A percentile compares a stretch with the other conserved stretches of the same genome.
phyloP scores from a whole-genome alignment of 768 basidiomycete species.

The Dentipellis sp. region DNA sequence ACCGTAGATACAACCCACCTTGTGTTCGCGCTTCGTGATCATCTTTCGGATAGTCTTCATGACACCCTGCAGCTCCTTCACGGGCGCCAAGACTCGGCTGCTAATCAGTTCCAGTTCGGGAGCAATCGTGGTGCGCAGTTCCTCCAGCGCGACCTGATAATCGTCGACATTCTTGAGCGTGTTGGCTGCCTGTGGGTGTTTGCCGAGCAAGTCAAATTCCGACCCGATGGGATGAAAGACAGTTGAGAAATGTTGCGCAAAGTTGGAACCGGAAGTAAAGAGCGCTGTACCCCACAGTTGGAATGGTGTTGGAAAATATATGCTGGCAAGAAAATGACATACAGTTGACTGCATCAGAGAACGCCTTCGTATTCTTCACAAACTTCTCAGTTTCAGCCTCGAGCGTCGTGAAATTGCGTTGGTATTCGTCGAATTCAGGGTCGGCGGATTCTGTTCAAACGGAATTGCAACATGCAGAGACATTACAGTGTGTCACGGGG shows the following conservation, averaged over 20 bases:
- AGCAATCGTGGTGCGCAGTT: conserved; percentile 64
- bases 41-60: conserved; percentile 89
- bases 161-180: conserved; percentile 71
- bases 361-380: conserved; percentile 84
- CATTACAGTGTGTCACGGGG: background rate
- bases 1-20: conserved; percentile 36
- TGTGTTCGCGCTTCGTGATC: conserved; percentile 95
- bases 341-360: conserved; percentile 77
- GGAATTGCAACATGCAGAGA: too few relatives aligned
- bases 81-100: conserved; percentile 72
- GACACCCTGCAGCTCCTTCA: conserved; percentile 81
- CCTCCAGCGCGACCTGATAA: conserved; percentile 72
- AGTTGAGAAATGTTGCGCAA: conserved; percentile 51
- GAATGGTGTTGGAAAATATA: background rate
- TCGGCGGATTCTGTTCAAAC: conserved; percentile 57
- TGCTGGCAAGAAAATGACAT: background rate
- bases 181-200: conserved; percentile 66
- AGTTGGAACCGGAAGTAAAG: conserved; percentile 56
- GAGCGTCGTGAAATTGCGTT: conserved; percentile 64
- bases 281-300: conserved; percentile 36
- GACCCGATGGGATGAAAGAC: conserved; percentile 59
- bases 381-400: conserved; percentile 84
- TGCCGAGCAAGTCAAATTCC: conserved; percentile 73
- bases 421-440: conserved; percentile 85
- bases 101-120: conserved; percentile 96